Evolutionary conservation across 108 stramenopile species (phyloP), one percentile per base, ranked within the genome.

Genomic region (Stephanodiscus minutulus): DNA sequence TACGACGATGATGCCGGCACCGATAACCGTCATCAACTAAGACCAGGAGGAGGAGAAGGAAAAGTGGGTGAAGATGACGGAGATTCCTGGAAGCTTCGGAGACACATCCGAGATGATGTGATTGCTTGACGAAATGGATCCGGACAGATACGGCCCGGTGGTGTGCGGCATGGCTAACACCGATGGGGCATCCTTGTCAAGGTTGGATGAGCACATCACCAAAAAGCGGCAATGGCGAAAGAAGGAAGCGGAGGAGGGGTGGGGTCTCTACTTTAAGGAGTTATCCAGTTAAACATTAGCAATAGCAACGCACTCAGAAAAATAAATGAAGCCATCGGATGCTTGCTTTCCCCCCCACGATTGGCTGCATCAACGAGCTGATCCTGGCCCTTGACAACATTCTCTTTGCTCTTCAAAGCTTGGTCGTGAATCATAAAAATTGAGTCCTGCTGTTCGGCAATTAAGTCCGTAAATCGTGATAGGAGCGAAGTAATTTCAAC

Each of bases 101-200:
- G 92, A 96, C 61, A 94, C 92, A n/a, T 92, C 90, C 35, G 95
- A 96, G 84, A 94, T 96, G 91, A 66, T 94, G 21, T 76, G 79
- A 31, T 48, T 96, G 73, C 36, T 91, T 0, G 46, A 83, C 53
- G 39, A 76, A 21, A 49, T 96, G 18, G 69, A 91, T 80, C 50
- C 67, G 28, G 37, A 73, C 9, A n/a, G 31, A 7, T 96, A 91
- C 68, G 24, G 58, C 36, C 90, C 89, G 9, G 41, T 96, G 11
- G 58, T 78, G 2, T 89, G 85, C 68, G 76, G 90, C 15, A 71
- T 89, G 6, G 91, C 92, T 22, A 39, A 65, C 17, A 87, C 87
- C 20, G 94, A 95, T 72, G 74, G 68, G 0, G 91, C 92, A n/a
- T 86, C 85, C 31, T 48, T 85, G 20, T 18, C 64, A 18, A 82